Percentiles rank a stretch among this genome's conserved stretches.
Evolutionary conservation across 352 stramenopile species (phyloP).

Genomic region (Phytophthora melonis): DNA sequence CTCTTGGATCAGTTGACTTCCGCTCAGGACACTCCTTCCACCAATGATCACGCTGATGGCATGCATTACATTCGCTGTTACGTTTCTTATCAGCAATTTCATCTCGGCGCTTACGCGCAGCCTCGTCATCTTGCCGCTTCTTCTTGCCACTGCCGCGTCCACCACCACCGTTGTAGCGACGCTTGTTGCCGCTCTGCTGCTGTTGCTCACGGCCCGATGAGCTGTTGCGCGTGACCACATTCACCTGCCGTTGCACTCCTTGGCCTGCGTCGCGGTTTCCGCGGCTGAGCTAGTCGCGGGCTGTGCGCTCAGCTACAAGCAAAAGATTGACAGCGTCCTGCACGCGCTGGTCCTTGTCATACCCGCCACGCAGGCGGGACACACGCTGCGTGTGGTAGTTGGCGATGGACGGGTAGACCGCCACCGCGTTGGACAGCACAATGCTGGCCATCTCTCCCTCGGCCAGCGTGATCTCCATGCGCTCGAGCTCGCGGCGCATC

Average conservation of each 20-base stretch:
- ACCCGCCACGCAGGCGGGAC: background rate
- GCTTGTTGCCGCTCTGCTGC: background rate
- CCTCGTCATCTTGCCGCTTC: background rate
- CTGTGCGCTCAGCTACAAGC: background rate
- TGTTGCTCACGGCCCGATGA: background rate
- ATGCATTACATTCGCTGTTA: slow-evolving; percentile 3
- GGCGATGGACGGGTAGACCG: slow-evolving; percentile 1
- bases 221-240: background rate
- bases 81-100: background rate
- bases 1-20: background rate
- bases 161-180: background rate
- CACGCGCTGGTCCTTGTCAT: background rate
- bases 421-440: slow-evolving; percentile 3
- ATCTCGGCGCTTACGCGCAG: background rate
- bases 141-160: background rate
- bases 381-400: slow-evolving; percentile 5
- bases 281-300: background rate
- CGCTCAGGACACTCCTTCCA: slow-evolving; percentile 9
- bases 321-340: background rate
- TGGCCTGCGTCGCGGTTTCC: background rate
- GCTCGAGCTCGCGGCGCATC: slow-evolving; percentile 12
- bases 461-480: slow-evolving; percentile 4
- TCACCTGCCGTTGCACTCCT: background rate
- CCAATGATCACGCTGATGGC: slow-evolving; percentile 8
- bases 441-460: slow-evolving; percentile 16